These are phyloP conservation scores for Amaranthus palmeri DNA, from an alignment of 148 eudicot genomes.

Conservation along the genomic window DNA sequence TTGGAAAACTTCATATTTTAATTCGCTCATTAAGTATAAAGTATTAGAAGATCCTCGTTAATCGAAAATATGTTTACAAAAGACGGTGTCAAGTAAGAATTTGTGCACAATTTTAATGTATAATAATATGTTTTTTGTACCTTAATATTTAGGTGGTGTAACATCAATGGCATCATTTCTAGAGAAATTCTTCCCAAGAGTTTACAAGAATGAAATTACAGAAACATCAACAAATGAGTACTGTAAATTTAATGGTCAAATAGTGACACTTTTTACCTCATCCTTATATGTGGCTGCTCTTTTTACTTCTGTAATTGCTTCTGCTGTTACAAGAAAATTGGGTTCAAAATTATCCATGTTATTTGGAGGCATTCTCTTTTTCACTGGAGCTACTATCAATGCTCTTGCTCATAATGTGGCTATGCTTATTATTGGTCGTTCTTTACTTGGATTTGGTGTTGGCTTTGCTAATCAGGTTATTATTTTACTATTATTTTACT, in stretches of 20 bases:
- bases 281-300: constrained; percentile 72
- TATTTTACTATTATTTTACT: not conserved
- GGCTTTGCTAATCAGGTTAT: constrained; percentile 76
- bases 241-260: constrained; percentile 66
- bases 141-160: constrained; percentile 52
- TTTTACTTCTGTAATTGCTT: constrained; percentile 63
- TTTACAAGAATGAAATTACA: constrained; percentile 35
- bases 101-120: too few species aligned
- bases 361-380: constrained; percentile 55
- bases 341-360: constrained; percentile 72
- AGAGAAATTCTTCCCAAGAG: constrained; percentile 55
- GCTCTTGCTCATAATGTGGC: constrained; percentile 52
- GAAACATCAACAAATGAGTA: constrained; percentile 46
- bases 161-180: constrained; percentile 60
- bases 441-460: constrained; percentile 65
- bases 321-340: constrained; percentile 51
- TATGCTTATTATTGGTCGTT: constrained; percentile 71
- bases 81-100: too few species aligned
- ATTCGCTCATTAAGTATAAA: too few species aligned
- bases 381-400: constrained; percentile 53
- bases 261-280: constrained; percentile 67
- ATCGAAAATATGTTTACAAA: too few species aligned
- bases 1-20: too few species aligned
- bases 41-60: too few species aligned
- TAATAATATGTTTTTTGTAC: not conserved